phyloP scores from a whole-genome alignment of 352 stramenopile genomes.

The Aphanomyces euteiches region DNA sequence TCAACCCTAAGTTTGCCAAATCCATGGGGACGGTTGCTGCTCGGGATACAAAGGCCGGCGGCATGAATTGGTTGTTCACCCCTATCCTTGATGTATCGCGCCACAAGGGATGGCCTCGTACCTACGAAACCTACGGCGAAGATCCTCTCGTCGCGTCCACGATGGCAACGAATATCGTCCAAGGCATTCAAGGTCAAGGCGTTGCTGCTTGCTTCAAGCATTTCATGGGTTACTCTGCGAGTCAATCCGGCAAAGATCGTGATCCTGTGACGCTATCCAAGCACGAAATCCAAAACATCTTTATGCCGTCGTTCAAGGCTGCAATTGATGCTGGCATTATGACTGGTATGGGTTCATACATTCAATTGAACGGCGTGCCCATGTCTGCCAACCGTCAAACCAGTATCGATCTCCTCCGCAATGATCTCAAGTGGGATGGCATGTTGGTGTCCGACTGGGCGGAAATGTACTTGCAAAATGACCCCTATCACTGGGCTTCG shows the following conservation, averaged over 20 bases:
- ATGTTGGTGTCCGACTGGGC: constrained; percentile 90
- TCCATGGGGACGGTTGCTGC: constrained; percentile 47
- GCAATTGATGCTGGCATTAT: constrained; percentile 74
- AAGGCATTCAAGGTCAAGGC: constrained; percentile 39
- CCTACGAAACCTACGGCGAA: constrained; percentile 83
- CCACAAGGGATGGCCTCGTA: constrained; percentile 57
- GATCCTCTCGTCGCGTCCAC: constrained; percentile 52
- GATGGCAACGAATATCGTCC: constrained; percentile 48
- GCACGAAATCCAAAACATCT: constrained; percentile 79
- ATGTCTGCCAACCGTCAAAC: constrained; percentile 75
- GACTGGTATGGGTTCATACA: constrained; percentile 92
- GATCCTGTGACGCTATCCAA: constrained; percentile 62
- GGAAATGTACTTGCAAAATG: constrained; percentile 88
- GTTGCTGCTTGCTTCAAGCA: constrained; percentile 55
- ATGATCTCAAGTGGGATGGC: constrained; percentile 84
- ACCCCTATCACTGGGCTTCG: constrained; percentile 52
- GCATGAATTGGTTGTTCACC: constrained; percentile 76
- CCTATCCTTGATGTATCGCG: constrained; percentile 65
- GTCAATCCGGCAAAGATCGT: constrained; percentile 64
- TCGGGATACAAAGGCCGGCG: constrained; percentile 53
- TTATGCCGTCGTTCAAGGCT: constrained; percentile 72
- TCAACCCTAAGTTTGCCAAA: constrained; percentile 50
- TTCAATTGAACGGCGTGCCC: constrained; percentile 88
- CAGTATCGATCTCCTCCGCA: constrained; percentile 74
- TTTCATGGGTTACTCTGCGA: constrained; percentile 42